Base-by-base conservation (phyloP, 352 stramenopile species). In the Nothophytophthora sp. region DNA sequence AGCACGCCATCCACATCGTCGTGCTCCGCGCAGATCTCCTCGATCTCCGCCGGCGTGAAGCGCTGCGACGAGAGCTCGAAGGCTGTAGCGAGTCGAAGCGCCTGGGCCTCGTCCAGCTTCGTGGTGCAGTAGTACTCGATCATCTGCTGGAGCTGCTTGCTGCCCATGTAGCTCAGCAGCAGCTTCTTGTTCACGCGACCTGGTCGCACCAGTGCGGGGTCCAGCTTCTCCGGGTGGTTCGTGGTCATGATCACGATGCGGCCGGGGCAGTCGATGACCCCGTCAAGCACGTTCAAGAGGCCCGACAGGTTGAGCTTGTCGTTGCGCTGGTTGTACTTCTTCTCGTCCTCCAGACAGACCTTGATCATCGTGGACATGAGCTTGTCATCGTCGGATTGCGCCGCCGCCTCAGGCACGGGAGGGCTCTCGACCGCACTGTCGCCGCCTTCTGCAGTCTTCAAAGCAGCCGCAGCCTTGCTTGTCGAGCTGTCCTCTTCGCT, bases 231-330 rank as follows among this genome's bases (percentile, higher is more conserved):
- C 10, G 88, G 92, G 57, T 97, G 86, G 65, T 98, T 98, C 13
- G 86, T 96, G 9, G 92, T 97, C 81, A 97, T 96, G 63, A 98
- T 90, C 1, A 97, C 71, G 49, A 98, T 97, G 36, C 89, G 80
- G 0, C 82, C 88, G 16, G 84, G 81, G 16, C 67, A 85, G 54
- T 96, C 85, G n/a, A 94, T 87, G 3, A 96, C 72, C 4, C 87
- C 89, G 60, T 97, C 90, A 2, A 97, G 61, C 0, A 93, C 85
- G 40, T 97, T 96, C 1, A 97, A 52, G 20, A 97, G 62, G 0
- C 87, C 86, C 11, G 73, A 63, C 7, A 96, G 58, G 42, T 83
- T 92, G n/a, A 96, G 66, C 67, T 88, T 75, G 55, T 81, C 62
- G 19, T 63, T 65, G 37, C 48, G 43, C 39, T 72, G 60, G 23